Evolutionary conservation across 2,329 filamentous ascomycete species (phyloP).

Genomic region (Exophiala aquamarina): DNA sequence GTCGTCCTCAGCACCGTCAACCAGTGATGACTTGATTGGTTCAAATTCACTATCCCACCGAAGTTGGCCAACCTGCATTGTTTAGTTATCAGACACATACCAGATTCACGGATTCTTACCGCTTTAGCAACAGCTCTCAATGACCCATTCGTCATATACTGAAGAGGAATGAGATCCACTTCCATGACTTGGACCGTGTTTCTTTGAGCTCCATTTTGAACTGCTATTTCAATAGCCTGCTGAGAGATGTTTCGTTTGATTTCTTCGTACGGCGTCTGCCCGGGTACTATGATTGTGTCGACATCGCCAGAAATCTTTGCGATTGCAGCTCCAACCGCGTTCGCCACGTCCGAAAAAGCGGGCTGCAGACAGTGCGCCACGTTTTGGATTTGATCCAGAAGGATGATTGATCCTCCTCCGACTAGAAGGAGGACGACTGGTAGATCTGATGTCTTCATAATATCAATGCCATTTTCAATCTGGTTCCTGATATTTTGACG

Average conservation of each 20-base stretch:
- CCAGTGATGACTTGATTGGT: slow-evolving; percentile 23
- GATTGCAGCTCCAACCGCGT: slow-evolving; percentile 62
- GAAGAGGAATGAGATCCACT: slow-evolving; percentile 34
- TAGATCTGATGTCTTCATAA: slow-evolving; percentile 57
- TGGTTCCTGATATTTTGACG: slow-evolving; percentile 44
- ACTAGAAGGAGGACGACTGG: slow-evolving; percentile 54
- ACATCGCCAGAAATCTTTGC: slow-evolving; percentile 56
- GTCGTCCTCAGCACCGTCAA: slow-evolving; percentile 22
- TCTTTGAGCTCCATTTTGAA: slow-evolving; percentile 19
- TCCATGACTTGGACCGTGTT: slow-evolving; percentile 31
- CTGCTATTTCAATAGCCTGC: slow-evolving; percentile 24
- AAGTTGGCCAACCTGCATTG: slow-evolving; percentile 27
- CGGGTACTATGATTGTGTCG: slow-evolving; percentile 49
- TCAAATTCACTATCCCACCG: slow-evolving; percentile 27
- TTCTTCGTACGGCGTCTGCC: slow-evolving; percentile 24
- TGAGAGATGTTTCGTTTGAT: slow-evolving; percentile 25
- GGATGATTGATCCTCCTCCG: slow-evolving; percentile 58
- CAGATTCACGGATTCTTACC: slow-evolving; percentile 22
- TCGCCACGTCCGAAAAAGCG: slow-evolving; percentile 54
- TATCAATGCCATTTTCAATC: slow-evolving; percentile 55
- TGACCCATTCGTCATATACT: slow-evolving; percentile 33
- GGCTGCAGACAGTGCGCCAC: slow-evolving; percentile 53
- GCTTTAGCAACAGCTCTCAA: slow-evolving; percentile 39
- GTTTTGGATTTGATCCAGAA: slow-evolving; percentile 47
- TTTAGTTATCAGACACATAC: slow-evolving; percentile 35